Base-by-base conservation (phyloP, 106 monocot genomes). In the Apostasia ramifera region DNA sequence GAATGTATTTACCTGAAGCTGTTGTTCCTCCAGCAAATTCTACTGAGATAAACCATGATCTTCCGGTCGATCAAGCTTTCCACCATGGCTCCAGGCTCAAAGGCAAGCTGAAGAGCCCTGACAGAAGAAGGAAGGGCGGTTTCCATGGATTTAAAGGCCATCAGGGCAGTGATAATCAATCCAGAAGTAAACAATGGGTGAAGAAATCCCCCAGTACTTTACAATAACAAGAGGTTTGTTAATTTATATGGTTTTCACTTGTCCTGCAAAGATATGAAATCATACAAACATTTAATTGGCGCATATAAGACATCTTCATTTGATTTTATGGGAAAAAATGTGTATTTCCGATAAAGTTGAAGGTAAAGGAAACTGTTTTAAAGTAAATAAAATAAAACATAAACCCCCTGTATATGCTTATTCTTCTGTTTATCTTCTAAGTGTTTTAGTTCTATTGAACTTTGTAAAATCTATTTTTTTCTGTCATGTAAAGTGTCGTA, bases 1-100 rank as follows among this genome's bases (percentile, higher is more conserved):
- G 88, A 74, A 89, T 89, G 88, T 89, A 66, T 68, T 82, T 82
- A 57, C 79, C 88, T 13, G 65, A 68, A 55, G 13, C 73, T 11
- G 6, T 53, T 9, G 7, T 14, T 2, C 51, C 40, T 2, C 39
- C 74, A 37, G 53, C 59, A 5, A 61, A 70, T 13, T 70, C 78
- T 5, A 12, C 52, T 4, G 76, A 63, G 47, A 52, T 59, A 7
- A 46, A 26, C 8, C 42, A 5, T 38, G 74, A 63, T 40, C 70
- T 71, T 46, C 39, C 12, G 37, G 26, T 3, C 6, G 74, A 74
- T 26, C 47, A 38, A 12, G 61, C 63, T 47, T 8, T 12, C 4
- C 40, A 38, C 13, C 12, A 61, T 11, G 57, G 52, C 12, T 7
- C 12, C 2, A 63, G 66, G 10, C 40, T 3, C 14, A 63, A 78